Evolutionary conservation across 2,329 filamentous ascomycete species (phyloP).

Genomic region (Aspergillus flavus): DNA sequence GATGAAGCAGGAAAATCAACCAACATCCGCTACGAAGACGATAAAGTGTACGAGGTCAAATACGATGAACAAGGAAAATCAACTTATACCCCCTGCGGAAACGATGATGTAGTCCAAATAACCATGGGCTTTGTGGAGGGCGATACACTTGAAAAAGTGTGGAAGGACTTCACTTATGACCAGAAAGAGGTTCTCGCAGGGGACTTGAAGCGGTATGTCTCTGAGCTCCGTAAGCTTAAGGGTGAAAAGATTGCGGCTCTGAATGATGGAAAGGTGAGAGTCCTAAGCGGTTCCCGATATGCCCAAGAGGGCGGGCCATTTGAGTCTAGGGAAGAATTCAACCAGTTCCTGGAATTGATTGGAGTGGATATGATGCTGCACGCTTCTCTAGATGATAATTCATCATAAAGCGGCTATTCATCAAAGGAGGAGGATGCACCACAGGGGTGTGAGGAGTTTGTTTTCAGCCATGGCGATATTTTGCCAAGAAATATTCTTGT

Average conservation of each 20-base stretch:
- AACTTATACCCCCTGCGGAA: fast-evolving
- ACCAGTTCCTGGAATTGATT: neutral
- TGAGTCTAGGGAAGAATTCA: neutral
- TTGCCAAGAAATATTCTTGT: neutral
- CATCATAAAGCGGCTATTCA: too few species aligned
- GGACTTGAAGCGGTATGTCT: neutral
- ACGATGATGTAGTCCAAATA: neutral
- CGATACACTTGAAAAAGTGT: neutral
- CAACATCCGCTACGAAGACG: neutral
- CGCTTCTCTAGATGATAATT: neutral
- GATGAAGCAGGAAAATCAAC: neutral
- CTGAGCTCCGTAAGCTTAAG: neutral
- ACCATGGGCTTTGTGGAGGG: neutral
- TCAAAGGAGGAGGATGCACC: too few species aligned
- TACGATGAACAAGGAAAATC: neutral
- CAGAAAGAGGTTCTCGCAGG: neutral
- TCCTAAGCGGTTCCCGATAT: neutral
- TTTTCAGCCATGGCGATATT: neutral
- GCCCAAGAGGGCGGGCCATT: neutral
- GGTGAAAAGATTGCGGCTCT: neutral
- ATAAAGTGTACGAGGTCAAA: too few species aligned
- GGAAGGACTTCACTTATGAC: neutral
- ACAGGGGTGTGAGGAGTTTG: neutral
- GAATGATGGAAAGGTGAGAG: neutral
- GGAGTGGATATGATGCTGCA: neutral